A percentile compares a stretch with the other conserved stretches of the same genome.
These are phyloP conservation scores for Claviceps citrina DNA, from an alignment of 2,329 filamentous ascomycete species.

Conservation along the genomic window DNA sequence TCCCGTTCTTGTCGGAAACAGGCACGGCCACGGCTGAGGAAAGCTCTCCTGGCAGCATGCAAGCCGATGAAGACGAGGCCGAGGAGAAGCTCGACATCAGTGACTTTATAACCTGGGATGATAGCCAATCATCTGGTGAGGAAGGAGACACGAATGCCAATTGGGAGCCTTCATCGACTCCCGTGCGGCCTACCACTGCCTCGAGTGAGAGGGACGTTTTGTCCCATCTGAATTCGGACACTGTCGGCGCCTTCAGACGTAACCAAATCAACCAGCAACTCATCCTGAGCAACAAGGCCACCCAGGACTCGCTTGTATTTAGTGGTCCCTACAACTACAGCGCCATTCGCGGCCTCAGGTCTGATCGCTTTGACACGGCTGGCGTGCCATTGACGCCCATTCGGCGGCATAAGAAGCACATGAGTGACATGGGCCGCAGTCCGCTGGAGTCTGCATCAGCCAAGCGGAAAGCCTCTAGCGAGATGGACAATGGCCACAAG, in stretches of 20 bases:
- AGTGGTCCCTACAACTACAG: constrained; percentile 44
- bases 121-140: constrained; percentile 43
- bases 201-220: constrained; percentile 30
- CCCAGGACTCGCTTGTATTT: constrained; percentile 46
- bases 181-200: constrained; percentile 32
- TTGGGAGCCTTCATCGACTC: constrained; percentile 36
- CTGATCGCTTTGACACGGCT: constrained; percentile 49
- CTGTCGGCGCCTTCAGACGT: constrained; percentile 64
- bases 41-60: constrained; percentile 22
- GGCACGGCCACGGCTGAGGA: constrained; percentile 35
- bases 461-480: constrained; percentile 40
- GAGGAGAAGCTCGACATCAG: constrained; percentile 50
- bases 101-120: constrained; percentile 57
- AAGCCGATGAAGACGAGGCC: constrained; percentile 46
- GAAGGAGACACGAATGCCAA: constrained; percentile 35
- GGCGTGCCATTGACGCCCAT: constrained; percentile 53
- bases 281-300: constrained; percentile 44
- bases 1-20: constrained; percentile 49
- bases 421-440: constrained; percentile 31
- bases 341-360: constrained; percentile 46
- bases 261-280: constrained; percentile 48
- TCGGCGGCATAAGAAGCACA: constrained; percentile 39
- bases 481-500: constrained; percentile 32
- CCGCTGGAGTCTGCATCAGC: constrained; percentile 32
- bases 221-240: constrained; percentile 48